These are phyloP conservation scores for Gaultheria prostrata DNA, from an alignment of 148 eudicot species.

Conservation along the genomic window DNA sequence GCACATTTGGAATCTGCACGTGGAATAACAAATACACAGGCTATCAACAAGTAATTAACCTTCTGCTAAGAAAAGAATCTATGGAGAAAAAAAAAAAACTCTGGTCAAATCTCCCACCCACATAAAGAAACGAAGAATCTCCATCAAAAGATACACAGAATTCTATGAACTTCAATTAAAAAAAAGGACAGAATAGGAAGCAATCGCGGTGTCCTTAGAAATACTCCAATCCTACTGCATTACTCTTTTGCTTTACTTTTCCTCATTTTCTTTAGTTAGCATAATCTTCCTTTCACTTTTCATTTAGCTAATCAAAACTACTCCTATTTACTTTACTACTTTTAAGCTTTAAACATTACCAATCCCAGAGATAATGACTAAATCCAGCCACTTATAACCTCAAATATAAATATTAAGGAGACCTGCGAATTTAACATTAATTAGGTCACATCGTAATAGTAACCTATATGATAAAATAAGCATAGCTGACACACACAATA, in stretches of 20 bases:
- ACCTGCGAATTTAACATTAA: too few species aligned
- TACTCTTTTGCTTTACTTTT: constrained; percentile 27
- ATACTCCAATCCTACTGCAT: constrained; percentile 19
- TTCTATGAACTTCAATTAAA: not conserved
- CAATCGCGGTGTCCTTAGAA: constrained; percentile 12
- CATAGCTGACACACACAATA: not conserved
- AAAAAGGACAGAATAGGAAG: constrained; percentile 12
- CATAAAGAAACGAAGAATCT: constrained; percentile 30
- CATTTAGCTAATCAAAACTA: not conserved
- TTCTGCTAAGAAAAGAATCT: not conserved
- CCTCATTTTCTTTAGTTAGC: constrained; percentile 17
- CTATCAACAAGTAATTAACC: not conserved
- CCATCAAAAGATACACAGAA: constrained; percentile 8
- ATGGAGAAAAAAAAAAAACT: not conserved
- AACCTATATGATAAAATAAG: not conserved
- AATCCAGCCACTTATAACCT: not conserved
- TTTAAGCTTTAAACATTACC: not conserved
- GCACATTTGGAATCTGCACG: constrained; percentile 4
- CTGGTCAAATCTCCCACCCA: constrained; percentile 19
- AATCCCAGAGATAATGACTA: not conserved
- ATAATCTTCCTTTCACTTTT: not conserved
- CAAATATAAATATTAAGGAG: not conserved
- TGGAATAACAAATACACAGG: not conserved
- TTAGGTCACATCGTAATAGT: not conserved
- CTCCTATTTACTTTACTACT: too few species aligned